Evolutionary conservation across 2,329 filamentous ascomycete species (phyloP).

Genomic region (Bipolaris victoriae): DNA sequence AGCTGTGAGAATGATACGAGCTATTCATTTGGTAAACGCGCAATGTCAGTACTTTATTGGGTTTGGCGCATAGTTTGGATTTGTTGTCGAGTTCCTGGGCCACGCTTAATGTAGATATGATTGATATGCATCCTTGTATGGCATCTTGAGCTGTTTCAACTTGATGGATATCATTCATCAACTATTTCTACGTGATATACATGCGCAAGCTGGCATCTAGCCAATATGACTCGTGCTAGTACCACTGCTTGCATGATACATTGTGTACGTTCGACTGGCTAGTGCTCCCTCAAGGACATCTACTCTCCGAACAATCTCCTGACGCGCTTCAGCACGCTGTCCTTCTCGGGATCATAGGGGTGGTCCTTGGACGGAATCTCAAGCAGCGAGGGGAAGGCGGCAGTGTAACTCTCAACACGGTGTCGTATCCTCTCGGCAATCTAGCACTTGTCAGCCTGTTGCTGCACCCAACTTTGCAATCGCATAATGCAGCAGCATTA

Average conservation of each 20-base stretch:
- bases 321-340: conserved; percentile 92
- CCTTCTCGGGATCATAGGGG: conserved; percentile 98
- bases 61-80: conserved; percentile 11
- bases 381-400: conserved; percentile 92
- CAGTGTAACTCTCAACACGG: conserved; percentile 87
- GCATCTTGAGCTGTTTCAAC: not conserved
- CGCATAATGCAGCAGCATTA: not conserved
- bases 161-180: conserved; percentile 1
- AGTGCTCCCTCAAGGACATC: conserved; percentile 9
- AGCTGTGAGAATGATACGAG: conserved; percentile 32
- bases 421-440: conserved; percentile 93
- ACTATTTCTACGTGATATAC: not conserved
- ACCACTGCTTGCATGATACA: not conserved
- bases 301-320: conserved; percentile 75
- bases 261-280: not conserved
- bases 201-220: not conserved
- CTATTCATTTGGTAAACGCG: conserved; percentile 14
- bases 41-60: conserved; percentile 27
- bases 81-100: not conserved
- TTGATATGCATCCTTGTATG: conserved; percentile 12
- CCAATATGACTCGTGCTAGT: not conserved
- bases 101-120: conserved; percentile 32
- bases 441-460: conserved; percentile 55
- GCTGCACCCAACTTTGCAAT: too few relatives aligned
- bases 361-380: conserved; percentile 99